These are phyloP conservation scores for Salix purpurea DNA, from an alignment of 345 rosid genomes.

Conservation along the genomic window DNA sequence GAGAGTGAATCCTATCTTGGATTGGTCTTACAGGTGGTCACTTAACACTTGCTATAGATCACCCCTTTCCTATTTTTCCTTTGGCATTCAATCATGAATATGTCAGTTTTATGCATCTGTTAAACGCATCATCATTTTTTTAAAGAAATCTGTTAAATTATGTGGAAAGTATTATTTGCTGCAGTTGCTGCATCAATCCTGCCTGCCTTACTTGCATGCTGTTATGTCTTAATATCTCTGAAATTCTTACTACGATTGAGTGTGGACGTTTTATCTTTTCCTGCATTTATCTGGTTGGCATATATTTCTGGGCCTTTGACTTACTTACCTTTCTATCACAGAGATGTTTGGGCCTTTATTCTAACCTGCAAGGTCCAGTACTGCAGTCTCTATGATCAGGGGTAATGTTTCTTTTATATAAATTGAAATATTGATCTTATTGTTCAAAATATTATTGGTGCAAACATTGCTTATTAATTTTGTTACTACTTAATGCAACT, in stretches of 20 bases:
- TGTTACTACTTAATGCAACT: background rate
- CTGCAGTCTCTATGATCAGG: conserved; percentile 95
- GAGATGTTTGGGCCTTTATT: conserved; percentile 97
- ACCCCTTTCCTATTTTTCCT: no score
- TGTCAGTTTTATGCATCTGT: no score
- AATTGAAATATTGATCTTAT: conserved; percentile 12
- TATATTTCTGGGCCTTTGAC: conserved; percentile 13
- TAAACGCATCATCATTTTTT: no score
- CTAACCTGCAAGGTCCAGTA: conserved; percentile 87
- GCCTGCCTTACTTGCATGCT: background rate
- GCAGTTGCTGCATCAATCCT: background rate
- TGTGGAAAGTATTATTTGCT: background rate
- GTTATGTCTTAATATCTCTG: background rate
- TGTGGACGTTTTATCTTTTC: background rate
- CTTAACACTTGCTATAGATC: background rate
- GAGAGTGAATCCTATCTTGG: conserved; percentile 99
- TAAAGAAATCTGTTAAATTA: background rate
- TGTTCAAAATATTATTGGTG: conserved; percentile 6
- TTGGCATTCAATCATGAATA: no score
- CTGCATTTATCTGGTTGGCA: background rate
- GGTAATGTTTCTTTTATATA: conserved; percentile 45
- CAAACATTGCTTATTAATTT: background rate
- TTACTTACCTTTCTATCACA: conserved; percentile 34
- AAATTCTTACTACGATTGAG: background rate
- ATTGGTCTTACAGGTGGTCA: conserved; percentile 91